Percentiles rank a stretch among this genome's conserved stretches.
These are phyloP conservation scores for Phytophthora foliorum DNA, from an alignment of 352 stramenopile species.

Conservation along the genomic window DNA sequence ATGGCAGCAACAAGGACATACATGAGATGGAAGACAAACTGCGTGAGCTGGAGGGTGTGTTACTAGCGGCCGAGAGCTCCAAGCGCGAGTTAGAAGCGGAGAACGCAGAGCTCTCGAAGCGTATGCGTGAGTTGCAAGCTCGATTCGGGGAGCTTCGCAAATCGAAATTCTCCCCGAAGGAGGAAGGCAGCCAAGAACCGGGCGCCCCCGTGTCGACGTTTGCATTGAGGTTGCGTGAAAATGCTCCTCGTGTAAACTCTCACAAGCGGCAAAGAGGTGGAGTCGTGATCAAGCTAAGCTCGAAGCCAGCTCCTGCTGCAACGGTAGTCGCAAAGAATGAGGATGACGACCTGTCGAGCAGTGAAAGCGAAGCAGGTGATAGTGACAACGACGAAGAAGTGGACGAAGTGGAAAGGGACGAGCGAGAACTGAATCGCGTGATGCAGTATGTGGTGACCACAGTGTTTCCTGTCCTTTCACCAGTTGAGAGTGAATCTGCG, in stretches of 20 bases:
- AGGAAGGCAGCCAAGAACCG: constrained; percentile 4
- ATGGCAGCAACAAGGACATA: constrained; percentile 41
- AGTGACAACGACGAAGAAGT: constrained; percentile 38
- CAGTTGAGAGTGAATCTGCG: constrained; percentile 45
- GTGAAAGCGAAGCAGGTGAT: constrained; percentile 55
- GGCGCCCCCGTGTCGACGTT: constrained; percentile 43
- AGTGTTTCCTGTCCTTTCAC: constrained; percentile 50
- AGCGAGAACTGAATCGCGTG: constrained; percentile 55
- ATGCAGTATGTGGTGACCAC: constrained; percentile 62
- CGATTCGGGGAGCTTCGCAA: constrained; percentile 42
- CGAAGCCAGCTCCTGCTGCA: background rate
- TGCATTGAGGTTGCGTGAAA: constrained; percentile 50
- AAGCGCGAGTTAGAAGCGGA: constrained; percentile 60
- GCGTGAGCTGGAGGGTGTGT: constrained; percentile 42
- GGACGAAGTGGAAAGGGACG: constrained; percentile 53
- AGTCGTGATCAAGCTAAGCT: background rate
- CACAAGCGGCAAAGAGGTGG: constrained; percentile 16
- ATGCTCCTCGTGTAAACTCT: constrained; percentile 13
- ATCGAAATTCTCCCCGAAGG: background rate
- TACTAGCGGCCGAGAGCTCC: constrained; percentile 37
- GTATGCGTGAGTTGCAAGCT: constrained; percentile 60
- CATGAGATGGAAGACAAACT: constrained; percentile 56
- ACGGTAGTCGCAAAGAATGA: constrained; percentile 25
- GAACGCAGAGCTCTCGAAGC: constrained; percentile 59
- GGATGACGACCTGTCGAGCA: constrained; percentile 63